A percentile compares a stretch with the other conserved stretches of the same genome.
Evolutionary conservation across 2,329 filamentous ascomycete genomes (phyloP).

Genomic region (Fulvia fulva): DNA sequence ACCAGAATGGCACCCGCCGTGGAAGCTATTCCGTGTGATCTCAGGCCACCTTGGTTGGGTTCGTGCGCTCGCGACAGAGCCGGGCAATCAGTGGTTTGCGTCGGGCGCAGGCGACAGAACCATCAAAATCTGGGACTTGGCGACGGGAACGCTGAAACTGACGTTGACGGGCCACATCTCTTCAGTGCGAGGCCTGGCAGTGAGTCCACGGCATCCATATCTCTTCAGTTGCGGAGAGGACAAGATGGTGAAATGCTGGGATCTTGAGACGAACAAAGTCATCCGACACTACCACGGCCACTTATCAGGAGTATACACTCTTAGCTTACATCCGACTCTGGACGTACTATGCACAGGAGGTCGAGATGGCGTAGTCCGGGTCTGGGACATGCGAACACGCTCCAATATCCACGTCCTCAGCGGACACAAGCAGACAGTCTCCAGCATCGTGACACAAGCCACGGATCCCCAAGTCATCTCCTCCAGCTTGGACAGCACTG

Average conservation of each 20-base stretch:
- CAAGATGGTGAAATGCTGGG: conserved; percentile 99
- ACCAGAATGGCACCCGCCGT: conserved; percentile 95
- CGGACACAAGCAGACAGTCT: conserved; percentile 86
- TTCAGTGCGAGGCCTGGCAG: conserved; percentile 84
- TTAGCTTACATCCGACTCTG: conserved; percentile 88
- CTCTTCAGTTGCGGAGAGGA: conserved; percentile 97
- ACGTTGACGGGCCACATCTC: conserved; percentile 94
- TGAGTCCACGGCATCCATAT: conserved; percentile 91
- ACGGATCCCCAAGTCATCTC: conserved; percentile 94
- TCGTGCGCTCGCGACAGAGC: conserved; percentile 81
- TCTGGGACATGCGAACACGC: conserved; percentile 97
- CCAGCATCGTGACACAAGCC: conserved; percentile 88
- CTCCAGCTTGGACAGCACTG: conserved; percentile 85
- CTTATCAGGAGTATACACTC: conserved; percentile 88
- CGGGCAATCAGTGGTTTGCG: conserved; percentile 96
- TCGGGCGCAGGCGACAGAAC: conserved; percentile 92
- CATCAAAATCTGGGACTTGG: conserved; percentile 98
- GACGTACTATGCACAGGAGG: conserved; percentile 94
- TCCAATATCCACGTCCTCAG: conserved; percentile 91
- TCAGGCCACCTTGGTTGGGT: conserved; percentile 97
- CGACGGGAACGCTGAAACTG: conserved; percentile 75
- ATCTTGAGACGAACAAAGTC: conserved; percentile 98
- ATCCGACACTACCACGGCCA: conserved; percentile 98
- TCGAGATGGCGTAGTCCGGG: conserved; percentile 85
- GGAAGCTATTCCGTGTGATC: conserved; percentile 97